Evolutionary conservation across 345 rosid genomes (phyloP).

Genomic region (Acer saccharum): DNA sequence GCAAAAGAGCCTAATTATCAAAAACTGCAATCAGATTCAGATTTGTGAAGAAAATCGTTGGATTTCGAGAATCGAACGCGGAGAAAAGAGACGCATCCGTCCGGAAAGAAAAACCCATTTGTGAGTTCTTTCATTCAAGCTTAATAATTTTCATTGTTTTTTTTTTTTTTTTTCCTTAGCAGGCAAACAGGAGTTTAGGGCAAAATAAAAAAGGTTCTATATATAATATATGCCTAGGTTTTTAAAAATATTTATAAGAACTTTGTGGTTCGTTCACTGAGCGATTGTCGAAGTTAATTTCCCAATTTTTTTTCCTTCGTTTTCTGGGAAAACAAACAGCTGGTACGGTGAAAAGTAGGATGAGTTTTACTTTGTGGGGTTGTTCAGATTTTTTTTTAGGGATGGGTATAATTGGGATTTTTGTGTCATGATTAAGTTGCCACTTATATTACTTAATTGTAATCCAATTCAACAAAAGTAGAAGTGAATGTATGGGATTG

Average conservation of each 20-base stretch:
- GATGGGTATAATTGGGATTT: neutral
- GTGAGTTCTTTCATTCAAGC: neutral
- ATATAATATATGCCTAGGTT: no score
- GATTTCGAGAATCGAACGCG: neutral
- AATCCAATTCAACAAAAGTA: neutral
- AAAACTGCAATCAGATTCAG: neutral
- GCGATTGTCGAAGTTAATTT: neutral
- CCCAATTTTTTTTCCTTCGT: neutral
- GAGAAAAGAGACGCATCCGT: neutral
- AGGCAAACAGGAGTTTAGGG: neutral
- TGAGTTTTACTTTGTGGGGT: no score
- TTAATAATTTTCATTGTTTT: no score
- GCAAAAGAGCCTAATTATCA: neutral
- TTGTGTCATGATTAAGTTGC: neutral
- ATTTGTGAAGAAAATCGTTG: neutral
- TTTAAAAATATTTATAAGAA: neutral
- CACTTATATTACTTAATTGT: neutral
- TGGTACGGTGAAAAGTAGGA: no score
- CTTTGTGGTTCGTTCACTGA: neutral
- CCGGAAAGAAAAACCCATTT: neutral
- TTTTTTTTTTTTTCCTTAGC: neutral
- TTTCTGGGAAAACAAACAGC: no score
- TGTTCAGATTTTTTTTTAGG: no score
- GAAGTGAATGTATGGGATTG: neutral
- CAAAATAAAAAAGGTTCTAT: neutral